These are phyloP conservation scores for Penicillium antarcticum DNA, from an alignment of 495 filamentous ascomycete genomes.

Conservation along the genomic window DNA sequence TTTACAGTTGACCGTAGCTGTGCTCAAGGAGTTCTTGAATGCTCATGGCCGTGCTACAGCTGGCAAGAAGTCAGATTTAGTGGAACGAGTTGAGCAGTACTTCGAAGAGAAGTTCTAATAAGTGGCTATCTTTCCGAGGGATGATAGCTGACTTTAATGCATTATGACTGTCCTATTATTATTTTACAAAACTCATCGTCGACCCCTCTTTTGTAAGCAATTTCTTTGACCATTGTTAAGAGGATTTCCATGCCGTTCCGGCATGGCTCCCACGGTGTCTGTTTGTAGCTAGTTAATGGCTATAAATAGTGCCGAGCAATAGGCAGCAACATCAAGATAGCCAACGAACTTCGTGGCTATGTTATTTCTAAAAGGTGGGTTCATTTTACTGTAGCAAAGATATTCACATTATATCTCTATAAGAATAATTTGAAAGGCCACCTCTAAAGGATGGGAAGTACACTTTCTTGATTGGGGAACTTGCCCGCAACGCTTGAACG, in stretches of 20 bases:
- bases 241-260: too few species aligned
- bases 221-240: too few species aligned
- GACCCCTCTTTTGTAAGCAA: too few species aligned
- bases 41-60: slow-evolving; percentile 56
- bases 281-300: too few species aligned
- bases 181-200: not conserved
- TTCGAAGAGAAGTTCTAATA: slow-evolving; percentile 56
- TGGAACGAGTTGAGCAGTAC: slow-evolving; percentile 75
- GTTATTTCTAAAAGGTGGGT: too few species aligned
- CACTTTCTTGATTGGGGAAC: too few species aligned
- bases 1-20: slow-evolving; percentile 59
- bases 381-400: too few species aligned
- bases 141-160: slow-evolving; percentile 10
- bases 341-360: too few species aligned
- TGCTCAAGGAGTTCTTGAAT: slow-evolving; percentile 65
- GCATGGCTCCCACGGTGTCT: too few species aligned
- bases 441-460: not conserved
- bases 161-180: slow-evolving; percentile 6
- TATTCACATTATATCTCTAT: slow-evolving; percentile 1
- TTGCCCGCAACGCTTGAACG: slow-evolving; percentile 6
- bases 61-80: slow-evolving; percentile 76
- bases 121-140: not conserved
- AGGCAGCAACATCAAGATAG: too few species aligned
- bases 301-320: too few species aligned
- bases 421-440: not conserved